Percentiles rank a stretch among this genome's conserved stretches.
Evolutionary conservation across 2,329 filamentous ascomycete genomes (phyloP).

Genomic region (Colletotrichum lupini): DNA sequence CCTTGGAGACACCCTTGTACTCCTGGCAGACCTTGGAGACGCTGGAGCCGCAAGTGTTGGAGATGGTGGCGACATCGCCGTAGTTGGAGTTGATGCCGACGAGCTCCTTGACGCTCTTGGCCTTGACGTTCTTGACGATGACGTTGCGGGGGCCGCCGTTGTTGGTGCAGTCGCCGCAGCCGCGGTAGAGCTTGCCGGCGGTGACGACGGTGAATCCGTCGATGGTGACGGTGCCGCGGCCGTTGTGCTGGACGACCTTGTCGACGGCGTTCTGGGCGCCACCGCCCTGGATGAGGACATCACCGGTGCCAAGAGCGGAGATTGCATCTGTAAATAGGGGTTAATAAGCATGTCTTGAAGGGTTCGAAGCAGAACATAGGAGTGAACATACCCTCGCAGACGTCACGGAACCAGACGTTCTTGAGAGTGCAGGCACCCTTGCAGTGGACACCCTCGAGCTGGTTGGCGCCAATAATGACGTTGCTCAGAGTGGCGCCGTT

Average conservation of each 20-base stretch:
- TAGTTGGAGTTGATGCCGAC: constrained; percentile 55
- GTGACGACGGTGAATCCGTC: constrained; percentile 50
- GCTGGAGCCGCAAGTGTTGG: constrained; percentile 38
- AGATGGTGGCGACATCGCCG: constrained; percentile 40
- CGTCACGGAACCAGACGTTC: constrained; percentile 52
- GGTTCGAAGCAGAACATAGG: accelerated
- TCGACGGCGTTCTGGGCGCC: constrained; percentile 46
- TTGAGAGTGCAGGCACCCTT: constrained; percentile 54
- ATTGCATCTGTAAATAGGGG: constrained; percentile 11
- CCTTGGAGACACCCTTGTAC: constrained; percentile 37
- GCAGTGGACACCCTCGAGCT: constrained; percentile 64
- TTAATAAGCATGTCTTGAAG: not conserved
- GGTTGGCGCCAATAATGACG: constrained; percentile 63
- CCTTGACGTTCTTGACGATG: constrained; percentile 35
- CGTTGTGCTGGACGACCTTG: constrained; percentile 49
- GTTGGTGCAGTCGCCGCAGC: constrained; percentile 54
- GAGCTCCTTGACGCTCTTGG: constrained; percentile 43
- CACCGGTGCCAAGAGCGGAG: constrained; percentile 27
- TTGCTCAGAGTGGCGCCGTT: constrained; percentile 62
- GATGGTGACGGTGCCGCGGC: constrained; percentile 44
- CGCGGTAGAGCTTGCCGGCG: constrained; percentile 56
- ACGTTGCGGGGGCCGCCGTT: constrained; percentile 35
- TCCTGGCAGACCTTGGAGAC: constrained; percentile 37
- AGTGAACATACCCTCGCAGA: constrained; percentile 47
- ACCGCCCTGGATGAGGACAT: constrained; percentile 43